Base-by-base conservation (phyloP, 2,329 filamentous ascomycete species). In the Sporothrix curviconia region DNA sequence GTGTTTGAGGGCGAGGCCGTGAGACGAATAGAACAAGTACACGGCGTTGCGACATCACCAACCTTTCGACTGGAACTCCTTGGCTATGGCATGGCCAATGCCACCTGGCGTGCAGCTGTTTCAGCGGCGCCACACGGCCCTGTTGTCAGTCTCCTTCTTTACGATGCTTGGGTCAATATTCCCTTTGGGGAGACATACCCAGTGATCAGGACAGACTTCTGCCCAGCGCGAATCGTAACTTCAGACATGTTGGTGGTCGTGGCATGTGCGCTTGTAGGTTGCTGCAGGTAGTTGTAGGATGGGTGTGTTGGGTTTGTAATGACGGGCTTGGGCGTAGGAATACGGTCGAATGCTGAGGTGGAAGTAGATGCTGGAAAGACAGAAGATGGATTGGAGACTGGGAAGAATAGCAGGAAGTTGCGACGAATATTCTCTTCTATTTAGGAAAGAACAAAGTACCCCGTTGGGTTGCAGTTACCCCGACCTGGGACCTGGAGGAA, bases 61-160 rank as follows among this genome's bases (percentile, higher is more conserved):
- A 80, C 80, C 80, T 69, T 74, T 74, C 11, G 66, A 69, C 39
- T 81, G 76, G 53, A 82, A 83, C 60, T 80, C 79, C 1, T 75
- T 64, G 15, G 76, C 80, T 11, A 84, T 56, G 3, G 76, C 77
- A 64, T 81, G 74, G 39, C 81, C 81, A 58, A 84, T 83, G 30
- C 81, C 81, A 14, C 80, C 81, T 1, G 81, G 78, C 7, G 80
- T 78, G 64, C 81, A 83, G 14, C 81, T 83, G 57, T n/a, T n/a
- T n/a, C n/a, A n/a, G n/a, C n/a, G n/a, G n/a, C n/a, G n/a, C n/a
- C n/a, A n/a, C n/a, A n/a, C n/a, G n/a, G n/a, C n/a, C n/a, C 28
- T 3, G 4, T 6, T 39, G 12, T n/a, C 14, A 19, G 17, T 14
- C 22, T 15, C 42, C 22, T 22, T 25, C 11, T 3, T 14, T 8